Conservation (phyloP, 495 filamentous ascomycete genomes). For the Penicillium daleae region DNA sequence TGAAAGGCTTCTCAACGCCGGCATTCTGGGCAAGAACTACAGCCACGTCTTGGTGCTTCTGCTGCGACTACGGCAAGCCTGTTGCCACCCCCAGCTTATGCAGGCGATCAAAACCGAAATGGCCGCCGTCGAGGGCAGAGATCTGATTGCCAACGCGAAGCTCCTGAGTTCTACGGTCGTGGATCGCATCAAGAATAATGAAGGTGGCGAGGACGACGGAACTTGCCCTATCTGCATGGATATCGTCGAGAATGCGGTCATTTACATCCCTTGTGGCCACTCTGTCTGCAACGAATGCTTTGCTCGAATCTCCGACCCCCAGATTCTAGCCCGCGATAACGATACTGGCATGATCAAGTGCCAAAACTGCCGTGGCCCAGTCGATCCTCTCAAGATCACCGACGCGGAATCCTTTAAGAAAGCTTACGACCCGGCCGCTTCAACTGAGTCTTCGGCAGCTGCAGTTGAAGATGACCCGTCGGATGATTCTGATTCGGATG, state of each 20-base stretch:
- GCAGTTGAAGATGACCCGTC: constrained; percentile 43
- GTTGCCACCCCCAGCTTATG: constrained; percentile 92
- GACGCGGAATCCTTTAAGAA: constrained; percentile 75
- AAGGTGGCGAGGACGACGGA: constrained; percentile 48
- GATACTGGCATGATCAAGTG: constrained; percentile 62
- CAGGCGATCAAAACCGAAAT: constrained; percentile 65
- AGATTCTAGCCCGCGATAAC: constrained; percentile 61
- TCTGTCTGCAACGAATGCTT: constrained; percentile 81
- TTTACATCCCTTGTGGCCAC: constrained; percentile 88
- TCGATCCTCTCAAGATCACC: constrained; percentile 71
- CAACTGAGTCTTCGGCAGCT: constrained; percentile 15
- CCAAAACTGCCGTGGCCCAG: constrained; percentile 70
- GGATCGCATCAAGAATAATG: constrained; percentile 65
- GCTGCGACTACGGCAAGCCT: constrained; percentile 81
- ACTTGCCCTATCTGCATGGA: constrained; percentile 82
- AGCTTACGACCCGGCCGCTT: constrained; percentile 60
- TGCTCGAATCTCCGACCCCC: constrained; percentile 68
- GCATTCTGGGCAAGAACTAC: constrained; percentile 78
- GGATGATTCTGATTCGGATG: constrained; percentile 38
- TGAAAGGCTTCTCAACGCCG: constrained; percentile 75
- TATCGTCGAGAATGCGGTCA: constrained; percentile 70
- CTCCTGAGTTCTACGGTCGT: constrained; percentile 65
- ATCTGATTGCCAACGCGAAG: constrained; percentile 69
- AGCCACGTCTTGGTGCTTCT: constrained; percentile 83
- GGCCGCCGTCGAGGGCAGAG: constrained; percentile 59